Conservation (phyloP, 805 yeast genomes). For the Zygoascus ofunaensis region DNA sequence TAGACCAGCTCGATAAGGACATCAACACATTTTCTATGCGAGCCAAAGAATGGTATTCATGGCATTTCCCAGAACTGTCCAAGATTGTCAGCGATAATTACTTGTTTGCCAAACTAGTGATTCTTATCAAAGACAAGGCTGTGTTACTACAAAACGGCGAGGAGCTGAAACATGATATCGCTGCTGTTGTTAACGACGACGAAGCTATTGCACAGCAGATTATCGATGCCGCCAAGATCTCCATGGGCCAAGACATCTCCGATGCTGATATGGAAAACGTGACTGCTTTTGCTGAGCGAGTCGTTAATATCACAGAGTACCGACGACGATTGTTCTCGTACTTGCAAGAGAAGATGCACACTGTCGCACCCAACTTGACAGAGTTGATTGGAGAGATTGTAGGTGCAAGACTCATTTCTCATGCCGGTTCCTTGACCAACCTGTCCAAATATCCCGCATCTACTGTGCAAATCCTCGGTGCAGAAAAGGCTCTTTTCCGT, state of each 20-base stretch:
- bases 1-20: conserved; percentile 97
- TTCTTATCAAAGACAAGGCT: conserved; percentile 79
- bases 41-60: conserved; percentile 96
- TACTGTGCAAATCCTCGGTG: conserved; percentile 95
- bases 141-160: conserved; percentile 43
- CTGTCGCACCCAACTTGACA: conserved; percentile 94
- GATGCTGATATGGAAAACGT: conserved; percentile 92
- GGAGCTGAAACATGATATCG: conserved; percentile 65
- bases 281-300: conserved; percentile 84
- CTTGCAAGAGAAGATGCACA: conserved; percentile 90
- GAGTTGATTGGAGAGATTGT: conserved; percentile 98
- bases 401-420: conserved; percentile 96
- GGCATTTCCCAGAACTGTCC: conserved; percentile 98
- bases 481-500: conserved; percentile 93
- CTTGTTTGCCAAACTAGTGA: conserved; percentile 70
- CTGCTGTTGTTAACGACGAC: conserved; percentile 84
- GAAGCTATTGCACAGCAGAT: conserved; percentile 86
- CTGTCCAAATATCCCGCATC: conserved; percentile 98
- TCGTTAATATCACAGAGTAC: conserved; percentile 84
- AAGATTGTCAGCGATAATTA: conserved; percentile 86
- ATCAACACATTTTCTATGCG: conserved; percentile 96
- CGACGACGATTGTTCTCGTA: conserved; percentile 75
- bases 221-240: conserved; percentile 89
- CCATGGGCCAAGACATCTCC: conserved; percentile 98
- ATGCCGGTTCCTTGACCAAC: conserved; percentile 95